Conservation (phyloP, 2,329 filamentous ascomycete species). For the Anisogramma anomala region DNA sequence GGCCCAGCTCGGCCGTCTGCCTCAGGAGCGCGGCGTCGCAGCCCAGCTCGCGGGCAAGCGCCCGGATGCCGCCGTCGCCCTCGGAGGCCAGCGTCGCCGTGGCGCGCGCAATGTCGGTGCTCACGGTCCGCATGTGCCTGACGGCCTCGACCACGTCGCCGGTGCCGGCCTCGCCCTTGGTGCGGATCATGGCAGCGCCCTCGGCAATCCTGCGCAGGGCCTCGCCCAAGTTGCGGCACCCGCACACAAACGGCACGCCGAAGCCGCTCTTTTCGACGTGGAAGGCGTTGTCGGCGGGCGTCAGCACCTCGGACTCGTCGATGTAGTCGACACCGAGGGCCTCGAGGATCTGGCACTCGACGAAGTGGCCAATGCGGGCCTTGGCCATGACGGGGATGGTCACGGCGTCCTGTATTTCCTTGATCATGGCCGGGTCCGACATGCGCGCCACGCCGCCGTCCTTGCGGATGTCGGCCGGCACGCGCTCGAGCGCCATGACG, state of each 20-base stretch:
- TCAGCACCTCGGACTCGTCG: conserved; percentile 95
- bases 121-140: conserved; percentile 88
- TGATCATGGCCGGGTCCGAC: conserved; percentile 91
- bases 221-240: conserved; percentile 88
- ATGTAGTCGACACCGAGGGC: conserved; percentile 94
- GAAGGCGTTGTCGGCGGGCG: conserved; percentile 78
- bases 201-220: conserved; percentile 82
- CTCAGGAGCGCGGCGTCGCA: conserved; percentile 68
- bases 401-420: conserved; percentile 85
- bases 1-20: conserved; percentile 75
- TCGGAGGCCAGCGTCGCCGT: conserved; percentile 56
- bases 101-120: conserved; percentile 66
- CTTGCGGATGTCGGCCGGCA: conserved; percentile 87
- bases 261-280: conserved; percentile 85
- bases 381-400: conserved; percentile 99
- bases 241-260: conserved; percentile 86
- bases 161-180: conserved; percentile 95
- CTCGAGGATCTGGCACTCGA: conserved; percentile 97
- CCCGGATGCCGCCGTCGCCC: conserved; percentile 45
- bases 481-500: conserved; percentile 97
- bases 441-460: conserved; percentile 93
- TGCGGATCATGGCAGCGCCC: conserved; percentile 97
- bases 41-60: conserved; percentile 70
- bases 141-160: conserved; percentile 94
- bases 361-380: conserved; percentile 92